Evolutionary conservation across 164 flowering plant genomes (phyloP), one percentile per base, ranked within the genome.

Genomic region (Liquidambar formosana): DNA sequence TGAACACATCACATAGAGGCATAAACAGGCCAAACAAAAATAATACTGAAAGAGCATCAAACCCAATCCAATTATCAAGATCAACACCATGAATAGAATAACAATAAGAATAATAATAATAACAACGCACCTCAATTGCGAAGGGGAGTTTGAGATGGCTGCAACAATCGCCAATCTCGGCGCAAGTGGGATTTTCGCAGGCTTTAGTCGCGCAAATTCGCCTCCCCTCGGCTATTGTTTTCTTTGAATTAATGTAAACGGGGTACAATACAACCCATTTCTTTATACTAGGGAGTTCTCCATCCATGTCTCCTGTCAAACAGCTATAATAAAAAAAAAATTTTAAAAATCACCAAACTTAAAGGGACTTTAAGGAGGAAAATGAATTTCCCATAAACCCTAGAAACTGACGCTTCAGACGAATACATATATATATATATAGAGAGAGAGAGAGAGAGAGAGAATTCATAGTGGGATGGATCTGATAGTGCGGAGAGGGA

Each of bases 201-300:
- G 92, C 95, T 77, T 88, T 91, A 60, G 63, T 69, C 0, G 77
- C 57, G 69, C 82, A 44, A 4, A 94, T 90, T 25, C 97, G 77
- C 49, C 99, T 78, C 10, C 99, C 97, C 71, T 94, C 89, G 4
- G 97, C 95, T 43, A 92, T 68, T 6, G 97, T 94, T 57, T 94
- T 94, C 86, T 94, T 94, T 1, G 97, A 88, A 71, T 94, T 94
- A 12, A 94, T 88, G 71, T 92, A 94, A 49, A 91, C 76, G 6
- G 99, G 99, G 72, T 94, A 92, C 14, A 94, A 26, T 18, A 94
- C 77, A 10, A 80, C 65, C 97, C 97, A 92, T 71, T 80, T 92
- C 87, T 92, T 94, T 48, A 87, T 81, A 67, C 83, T 84, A 5
- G 82, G 65, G 12, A 67, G 18, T 43, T 77, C 83, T 10, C 54